Evolutionary conservation across 176 grass and related monocot genomes (phyloP), one percentile per base, ranked within the genome.

Genomic region (Lolium multiflorum): DNA sequence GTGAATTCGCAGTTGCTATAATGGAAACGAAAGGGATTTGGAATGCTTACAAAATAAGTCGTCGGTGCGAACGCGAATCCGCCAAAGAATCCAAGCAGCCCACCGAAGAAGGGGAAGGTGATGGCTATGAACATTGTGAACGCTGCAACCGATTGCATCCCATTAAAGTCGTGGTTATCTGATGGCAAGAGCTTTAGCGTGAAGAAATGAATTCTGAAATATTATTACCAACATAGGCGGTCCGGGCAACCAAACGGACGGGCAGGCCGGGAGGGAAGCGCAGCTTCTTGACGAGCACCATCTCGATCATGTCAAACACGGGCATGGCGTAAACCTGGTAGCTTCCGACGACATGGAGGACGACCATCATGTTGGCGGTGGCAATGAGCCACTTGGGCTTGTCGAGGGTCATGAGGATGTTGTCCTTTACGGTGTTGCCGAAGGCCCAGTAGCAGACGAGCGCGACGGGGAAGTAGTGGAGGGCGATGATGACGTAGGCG

Each of bases 401-500:
- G 0, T 28, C 12, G 48, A 97, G 79, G 1, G 89, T 88, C 20
- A 93, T 47, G 61, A 97, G 89, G 78, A 97, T 89, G 81, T 97
- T 90, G 66, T 93, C 95, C 0, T 89, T 0, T 3, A 97, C 92
- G 0, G 0, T 1, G 20, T 93, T 95, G 79, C 95, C 95, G 8
- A 93, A 97, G 0, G 87, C 84, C 92, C 92, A 97, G 60, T 93
- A 97, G 0, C 95, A 87, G 28, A 97, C 14, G 28, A 97, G 84
- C 5, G 95, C 91, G 0, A 97, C 95, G 0, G 95, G 95, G 91
- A 97, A 97, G 81, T 97, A 97, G 78, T 93, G 94, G 28, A 97
- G 56, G 0, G 95, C 95, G 4, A 97, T 93, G 6, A 97, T 11
- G n/a, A 95, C 87, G 80, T 97, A 97, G 25, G 95, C 95, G 5